Evolutionary conservation across 2,329 filamentous ascomycete genomes (phyloP), one percentile per base, ranked within the genome.

Genomic region (Neoarthrinium moseri): DNA sequence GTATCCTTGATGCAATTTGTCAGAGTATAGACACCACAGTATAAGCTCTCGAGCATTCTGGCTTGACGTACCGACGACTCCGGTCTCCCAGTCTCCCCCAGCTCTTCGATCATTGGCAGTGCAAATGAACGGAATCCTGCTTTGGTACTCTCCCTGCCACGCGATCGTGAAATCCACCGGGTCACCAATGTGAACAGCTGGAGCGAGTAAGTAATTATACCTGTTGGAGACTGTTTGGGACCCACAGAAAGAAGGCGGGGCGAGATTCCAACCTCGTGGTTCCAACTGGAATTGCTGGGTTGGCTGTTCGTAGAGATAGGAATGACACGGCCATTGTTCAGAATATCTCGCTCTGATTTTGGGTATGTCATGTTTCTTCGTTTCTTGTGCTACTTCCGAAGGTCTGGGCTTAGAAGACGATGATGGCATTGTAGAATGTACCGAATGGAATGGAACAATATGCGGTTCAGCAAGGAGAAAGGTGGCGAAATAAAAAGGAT

Each of bases 1-100:
- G 43, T 82, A 83, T 24, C 81, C 81, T 54, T 79, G 73, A 11
- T 78, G 69, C 8, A 77, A 78, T 30, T 18, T 42, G 17, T 29
- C 12, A 13, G 15, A n/a, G 26, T 29, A n/a, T 29, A n/a, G n/a
- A n/a, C n/a, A n/a, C n/a, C n/a, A n/a, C n/a, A n/a, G n/a, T n/a
- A n/a, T n/a, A n/a, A n/a, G n/a, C n/a, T n/a, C n/a, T n/a, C n/a
- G n/a, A n/a, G n/a, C n/a, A n/a, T 32, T 21, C 24, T 29, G 13
- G 20, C 17, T 35, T 20, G 22, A 11, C 27, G 72, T 63, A 45
- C 70, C 69, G 3, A 68, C 62, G 11, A 68, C 73, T 50, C 74
- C 75, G 6, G 77, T 86, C 56, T 90, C 86, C 87, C 87, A 91
- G 60, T 91, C 86, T n/a, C 87, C 87, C 8, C 87, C 87, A 1